Conservation (phyloP, 345 rosid species). For the Euphorbia tirucalli region DNA sequence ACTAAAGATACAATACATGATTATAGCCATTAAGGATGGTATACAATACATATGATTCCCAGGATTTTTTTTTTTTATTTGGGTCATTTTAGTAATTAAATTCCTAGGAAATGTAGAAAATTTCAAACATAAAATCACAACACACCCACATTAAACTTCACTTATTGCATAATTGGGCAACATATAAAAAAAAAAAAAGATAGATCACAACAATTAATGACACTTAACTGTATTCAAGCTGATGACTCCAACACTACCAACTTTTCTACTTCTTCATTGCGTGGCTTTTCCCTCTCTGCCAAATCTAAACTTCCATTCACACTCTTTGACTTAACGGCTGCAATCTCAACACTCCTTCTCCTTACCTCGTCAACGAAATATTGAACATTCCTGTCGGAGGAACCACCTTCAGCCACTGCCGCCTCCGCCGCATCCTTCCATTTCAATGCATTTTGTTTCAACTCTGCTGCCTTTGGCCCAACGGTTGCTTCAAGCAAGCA, state of each 20-base stretch:
- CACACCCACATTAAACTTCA: too few species aligned
- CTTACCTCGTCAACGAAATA: neutral
- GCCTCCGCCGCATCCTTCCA: conserved; percentile 67
- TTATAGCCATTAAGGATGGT: too few species aligned
- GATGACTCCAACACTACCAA: neutral
- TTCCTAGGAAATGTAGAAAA: too few species aligned
- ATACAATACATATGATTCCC: too few species aligned
- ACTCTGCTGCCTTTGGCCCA: conserved; percentile 52
- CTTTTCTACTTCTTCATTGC: neutral
- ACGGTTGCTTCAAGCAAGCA: conserved; percentile 50
- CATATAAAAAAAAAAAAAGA: too few species aligned
- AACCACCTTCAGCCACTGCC: conserved; percentile 53
- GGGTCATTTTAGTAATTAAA: too few species aligned
- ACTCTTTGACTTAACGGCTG: neutral
- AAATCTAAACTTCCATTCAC: neutral
- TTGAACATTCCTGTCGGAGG: neutral
- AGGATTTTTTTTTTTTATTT: too few species aligned
- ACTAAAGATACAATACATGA: too few species aligned
- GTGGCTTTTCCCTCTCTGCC: neutral
- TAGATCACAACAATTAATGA: too few species aligned
- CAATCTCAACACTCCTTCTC: neutral
- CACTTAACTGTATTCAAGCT: too few species aligned
- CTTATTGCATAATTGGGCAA: too few species aligned
- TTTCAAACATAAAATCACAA: too few species aligned
- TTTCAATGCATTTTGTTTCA: conserved; percentile 56